Evolutionary conservation across 495 filamentous ascomycete species (phyloP), one percentile per base, ranked within the genome.

Genomic region (Penicillium goetzii): DNA sequence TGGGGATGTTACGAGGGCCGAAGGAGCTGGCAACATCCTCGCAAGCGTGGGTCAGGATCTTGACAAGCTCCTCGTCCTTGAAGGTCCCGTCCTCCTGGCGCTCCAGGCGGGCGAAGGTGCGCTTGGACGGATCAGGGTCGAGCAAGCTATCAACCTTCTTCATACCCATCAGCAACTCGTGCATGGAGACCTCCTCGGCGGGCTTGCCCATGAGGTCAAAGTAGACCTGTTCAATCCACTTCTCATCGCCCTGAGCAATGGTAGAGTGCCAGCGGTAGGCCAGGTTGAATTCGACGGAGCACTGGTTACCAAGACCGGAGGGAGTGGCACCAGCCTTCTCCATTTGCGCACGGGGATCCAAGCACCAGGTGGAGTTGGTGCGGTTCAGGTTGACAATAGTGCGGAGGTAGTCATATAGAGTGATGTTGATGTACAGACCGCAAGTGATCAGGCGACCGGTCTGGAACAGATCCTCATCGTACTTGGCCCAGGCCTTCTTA

Each of bases 401-500:
- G 28, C 92, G 87, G 40, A 96, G 83, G 71, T 96, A 96, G 68
- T 96, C 92, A 60, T 90, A 83, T 34, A 95, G 78, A 8, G 90
- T 88, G 66, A 92, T 90, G 79, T 95, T 93, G 70, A 92, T 90
- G 73, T 93, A 95, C 8, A 94, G 79, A 56, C 92, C 90, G 38
- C 89, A 92, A 3, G 89, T 92, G 63, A 93, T 82, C 36, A 95
- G 80, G 43, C 91, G 81, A 36, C 87, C 90, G 17, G 89, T 92
- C 68, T 96, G 90, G 82, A 96, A 96, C 21, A 96, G 79, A 60
- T 95, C 90, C 59, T 93, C 86, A 65, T 96, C 92, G 63, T 88
- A 88, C 73, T 92, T 90, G 49, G 78, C 80, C 86, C 86, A 89
- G 0, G 86, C 86, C n/a, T 83, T 83, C 49, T 80, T 74, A 5